These are phyloP conservation scores for Epicoccum nigrum DNA, from an alignment of 2,329 filamentous ascomycete species.

Conservation along the genomic window DNA sequence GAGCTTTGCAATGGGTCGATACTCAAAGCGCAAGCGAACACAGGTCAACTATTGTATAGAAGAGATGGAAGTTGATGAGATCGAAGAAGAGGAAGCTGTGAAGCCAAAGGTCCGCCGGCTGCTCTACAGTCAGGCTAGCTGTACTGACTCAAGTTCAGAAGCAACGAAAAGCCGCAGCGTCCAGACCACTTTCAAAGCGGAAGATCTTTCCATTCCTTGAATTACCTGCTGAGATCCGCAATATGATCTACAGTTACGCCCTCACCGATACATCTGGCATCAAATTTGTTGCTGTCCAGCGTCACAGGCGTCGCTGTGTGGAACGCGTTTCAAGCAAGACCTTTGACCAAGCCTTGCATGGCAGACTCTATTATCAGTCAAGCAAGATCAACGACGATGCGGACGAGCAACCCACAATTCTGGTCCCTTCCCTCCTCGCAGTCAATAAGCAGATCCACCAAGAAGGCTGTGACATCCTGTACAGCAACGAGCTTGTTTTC, in stretches of 20 bases:
- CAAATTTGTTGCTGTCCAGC: constrained; percentile 30
- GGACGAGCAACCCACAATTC: constrained; percentile 8
- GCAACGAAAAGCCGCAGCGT: constrained; percentile 24
- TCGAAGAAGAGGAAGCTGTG: constrained; percentile 25
- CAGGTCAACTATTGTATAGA: constrained; percentile 39
- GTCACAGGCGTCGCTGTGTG: constrained; percentile 39
- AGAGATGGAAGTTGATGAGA: constrained; percentile 30
- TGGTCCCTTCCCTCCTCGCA: constrained; percentile 37
- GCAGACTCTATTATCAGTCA: constrained; percentile 2
- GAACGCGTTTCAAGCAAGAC: constrained; percentile 23
- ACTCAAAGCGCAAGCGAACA: constrained; percentile 44
- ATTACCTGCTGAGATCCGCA: constrained; percentile 44
- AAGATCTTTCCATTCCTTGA: constrained; percentile 44
- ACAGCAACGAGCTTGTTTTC: constrained; percentile 39
- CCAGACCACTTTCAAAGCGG: constrained; percentile 35
- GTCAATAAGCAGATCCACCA: constrained; percentile 37
- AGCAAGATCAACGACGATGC: constrained; percentile 12
- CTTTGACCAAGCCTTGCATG: background rate
- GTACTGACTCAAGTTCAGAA: constrained; percentile 28
- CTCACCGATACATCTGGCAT: constrained; percentile 37
- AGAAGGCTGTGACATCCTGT: constrained; percentile 37
- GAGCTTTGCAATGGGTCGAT: constrained; percentile 29
- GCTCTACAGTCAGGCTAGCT: background rate
- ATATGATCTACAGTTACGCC: constrained; percentile 40
- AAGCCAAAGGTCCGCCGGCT: constrained; percentile 33